phyloP scores from a whole-genome alignment of 78 protist genomes.

The Dictyostelium firmibasis region DNA sequence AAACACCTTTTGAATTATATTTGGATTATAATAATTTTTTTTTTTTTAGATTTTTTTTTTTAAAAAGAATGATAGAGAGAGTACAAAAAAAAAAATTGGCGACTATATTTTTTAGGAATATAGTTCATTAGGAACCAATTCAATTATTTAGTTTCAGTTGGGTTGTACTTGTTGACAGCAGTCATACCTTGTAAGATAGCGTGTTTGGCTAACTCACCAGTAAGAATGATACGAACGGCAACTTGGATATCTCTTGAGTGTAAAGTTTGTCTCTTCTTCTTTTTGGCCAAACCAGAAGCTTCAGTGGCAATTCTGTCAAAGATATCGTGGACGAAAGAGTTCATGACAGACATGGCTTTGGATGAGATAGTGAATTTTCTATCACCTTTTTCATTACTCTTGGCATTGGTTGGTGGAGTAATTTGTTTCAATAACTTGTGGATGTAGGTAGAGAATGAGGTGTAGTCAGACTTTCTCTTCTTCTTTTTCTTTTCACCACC shows the following conservation, averaged over 20 bases:
- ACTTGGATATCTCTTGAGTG: constrained; percentile 94
- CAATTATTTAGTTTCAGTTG: constrained; percentile 6
- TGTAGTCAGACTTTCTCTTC: constrained; percentile 76
- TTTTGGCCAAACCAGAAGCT: constrained; percentile 87
- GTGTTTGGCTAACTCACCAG: constrained; percentile 97
- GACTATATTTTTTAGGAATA: neutral
- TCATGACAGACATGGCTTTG: constrained; percentile 91
- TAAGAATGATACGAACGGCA: constrained; percentile 93
- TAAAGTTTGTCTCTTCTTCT: constrained; percentile 89
- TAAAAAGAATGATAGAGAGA: neutral
- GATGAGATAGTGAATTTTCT: constrained; percentile 90
- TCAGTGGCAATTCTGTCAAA: constrained; percentile 93
- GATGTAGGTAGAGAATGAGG: constrained; percentile 85
- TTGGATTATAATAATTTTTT: neutral
- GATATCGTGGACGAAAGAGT: constrained; percentile 92
- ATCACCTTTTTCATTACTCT: neutral
- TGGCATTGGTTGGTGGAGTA: neutral
- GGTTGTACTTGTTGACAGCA: constrained; percentile 94
- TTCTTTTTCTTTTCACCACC: constrained; percentile 28
- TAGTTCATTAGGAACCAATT: neutral
- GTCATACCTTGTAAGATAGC: constrained; percentile 96
- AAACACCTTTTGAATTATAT: constrained; percentile 10
- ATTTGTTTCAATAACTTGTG: constrained; percentile 91
- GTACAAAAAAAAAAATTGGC: neutral
- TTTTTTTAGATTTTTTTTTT: neutral